phyloP scores from a whole-genome alignment of 1,284 basidiomycete species.

The Cryptococcus floricola region DNA sequence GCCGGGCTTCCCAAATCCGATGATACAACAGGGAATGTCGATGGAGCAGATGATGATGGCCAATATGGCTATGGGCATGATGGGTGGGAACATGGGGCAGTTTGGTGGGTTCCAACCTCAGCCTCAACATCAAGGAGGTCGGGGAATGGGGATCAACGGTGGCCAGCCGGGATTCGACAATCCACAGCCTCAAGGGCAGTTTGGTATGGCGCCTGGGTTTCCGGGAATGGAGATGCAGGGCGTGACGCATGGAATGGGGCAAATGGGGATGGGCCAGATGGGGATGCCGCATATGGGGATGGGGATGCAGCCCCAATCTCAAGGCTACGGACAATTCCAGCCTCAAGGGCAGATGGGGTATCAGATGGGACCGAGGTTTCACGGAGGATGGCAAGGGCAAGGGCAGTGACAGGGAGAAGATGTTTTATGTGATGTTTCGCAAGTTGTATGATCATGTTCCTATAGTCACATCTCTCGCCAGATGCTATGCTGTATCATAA shows the following conservation, averaged over 20 bases:
- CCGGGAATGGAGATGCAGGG: neutral
- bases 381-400: slow-evolving; percentile 5
- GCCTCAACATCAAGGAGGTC: neutral
- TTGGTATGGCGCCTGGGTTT: neutral
- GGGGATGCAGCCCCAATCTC: neutral
- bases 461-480: neutral
- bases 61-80: slow-evolving; percentile 25
- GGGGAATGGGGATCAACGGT: slow-evolving; percentile 3
- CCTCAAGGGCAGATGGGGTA: neutral
- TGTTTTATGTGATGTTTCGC: neutral
- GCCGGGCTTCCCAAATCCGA: neutral
- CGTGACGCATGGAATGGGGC: neutral
- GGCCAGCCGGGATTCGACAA: neutral
- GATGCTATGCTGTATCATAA: neutral
- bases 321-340: slow-evolving; percentile 4
- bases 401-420: slow-evolving; percentile 2
- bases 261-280: slow-evolving; percentile 3
- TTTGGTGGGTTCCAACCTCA: neutral
- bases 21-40: neutral
- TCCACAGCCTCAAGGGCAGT: neutral
- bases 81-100: neutral
- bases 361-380: neutral
- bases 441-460: neutral
- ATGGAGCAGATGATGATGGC: slow-evolving; percentile 14
- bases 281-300: neutral